These are phyloP conservation scores for Neovahlkampfia damariscottae DNA, from an alignment of 78 protist species.

Conservation along the genomic window DNA sequence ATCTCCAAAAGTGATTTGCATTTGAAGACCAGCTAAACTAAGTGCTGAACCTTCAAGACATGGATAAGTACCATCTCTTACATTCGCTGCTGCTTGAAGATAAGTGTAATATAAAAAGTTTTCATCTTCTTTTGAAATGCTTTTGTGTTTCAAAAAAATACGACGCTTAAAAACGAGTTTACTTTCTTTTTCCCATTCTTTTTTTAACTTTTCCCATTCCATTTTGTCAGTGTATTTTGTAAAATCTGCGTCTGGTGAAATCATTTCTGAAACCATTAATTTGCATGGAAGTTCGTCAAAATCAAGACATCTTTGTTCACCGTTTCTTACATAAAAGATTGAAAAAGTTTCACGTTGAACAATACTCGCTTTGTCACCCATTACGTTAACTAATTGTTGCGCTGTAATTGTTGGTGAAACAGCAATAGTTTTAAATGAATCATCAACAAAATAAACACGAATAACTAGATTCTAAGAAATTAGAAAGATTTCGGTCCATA, in stretches of 20 bases:
- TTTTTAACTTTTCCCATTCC: conserved; percentile 1
- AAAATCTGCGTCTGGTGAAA: not conserved
- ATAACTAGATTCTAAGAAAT: conserved; percentile 9
- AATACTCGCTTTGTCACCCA: not conserved
- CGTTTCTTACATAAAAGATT: not conserved
- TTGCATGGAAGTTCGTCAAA: conserved; percentile 11
- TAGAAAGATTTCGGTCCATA: no score
- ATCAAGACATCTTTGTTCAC: not conserved
- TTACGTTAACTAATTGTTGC: not conserved
- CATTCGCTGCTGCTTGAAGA: conserved; percentile 1
- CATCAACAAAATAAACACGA: conserved; percentile 1
- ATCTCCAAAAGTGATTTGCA: conserved; percentile 8
- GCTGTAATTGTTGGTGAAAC: not conserved
- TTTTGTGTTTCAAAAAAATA: not conserved
- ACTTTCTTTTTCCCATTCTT: not conserved
- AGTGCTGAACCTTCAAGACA: not conserved
- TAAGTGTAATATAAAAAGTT: not conserved
- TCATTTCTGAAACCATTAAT: not conserved
- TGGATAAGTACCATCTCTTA: not conserved
- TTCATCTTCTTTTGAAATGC: not conserved
- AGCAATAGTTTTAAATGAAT: not conserved
- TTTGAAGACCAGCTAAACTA: conserved; percentile 9
- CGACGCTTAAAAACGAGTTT: not conserved
- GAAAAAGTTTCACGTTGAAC: not conserved
- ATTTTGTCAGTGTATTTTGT: not conserved